Conservation (phyloP, 495 filamentous ascomycete genomes). For the Neurospora sp. region DNA sequence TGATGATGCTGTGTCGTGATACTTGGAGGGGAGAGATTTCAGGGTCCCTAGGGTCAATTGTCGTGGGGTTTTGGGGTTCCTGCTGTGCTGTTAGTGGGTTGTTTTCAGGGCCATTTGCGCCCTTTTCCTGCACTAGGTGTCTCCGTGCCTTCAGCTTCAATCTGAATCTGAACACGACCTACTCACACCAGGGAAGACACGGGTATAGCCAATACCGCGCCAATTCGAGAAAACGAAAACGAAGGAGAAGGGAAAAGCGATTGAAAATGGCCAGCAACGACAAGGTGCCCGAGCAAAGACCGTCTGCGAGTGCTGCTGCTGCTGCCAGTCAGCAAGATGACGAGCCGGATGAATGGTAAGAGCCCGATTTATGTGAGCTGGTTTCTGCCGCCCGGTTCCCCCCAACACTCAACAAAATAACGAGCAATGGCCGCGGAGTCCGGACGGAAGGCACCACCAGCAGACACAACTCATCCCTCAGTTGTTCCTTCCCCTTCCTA, state of each 20-base stretch:
- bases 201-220: background rate
- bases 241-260: background rate
- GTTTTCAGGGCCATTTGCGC: background rate
- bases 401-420: background rate
- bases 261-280: background rate
- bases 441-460: background rate
- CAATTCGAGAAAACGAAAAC: background rate
- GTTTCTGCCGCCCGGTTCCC: constrained; percentile 1
- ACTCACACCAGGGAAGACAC: background rate
- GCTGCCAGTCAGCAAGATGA: constrained; percentile 50
- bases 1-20: background rate
- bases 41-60: background rate
- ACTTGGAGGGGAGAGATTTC: background rate
- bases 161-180: background rate
- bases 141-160: background rate
- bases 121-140: background rate
- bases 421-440: background rate
- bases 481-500: background rate
- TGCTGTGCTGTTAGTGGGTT: background rate
- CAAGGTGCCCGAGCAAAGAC: background rate
- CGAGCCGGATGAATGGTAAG: constrained; percentile 92
- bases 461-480: background rate
- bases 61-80: background rate
- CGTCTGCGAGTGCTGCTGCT: constrained; percentile 1
- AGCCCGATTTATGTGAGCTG: background rate